Evolutionary conservation across 108 stramenopile genomes (phyloP).

Genomic region (Conticribra weissflogii): DNA sequence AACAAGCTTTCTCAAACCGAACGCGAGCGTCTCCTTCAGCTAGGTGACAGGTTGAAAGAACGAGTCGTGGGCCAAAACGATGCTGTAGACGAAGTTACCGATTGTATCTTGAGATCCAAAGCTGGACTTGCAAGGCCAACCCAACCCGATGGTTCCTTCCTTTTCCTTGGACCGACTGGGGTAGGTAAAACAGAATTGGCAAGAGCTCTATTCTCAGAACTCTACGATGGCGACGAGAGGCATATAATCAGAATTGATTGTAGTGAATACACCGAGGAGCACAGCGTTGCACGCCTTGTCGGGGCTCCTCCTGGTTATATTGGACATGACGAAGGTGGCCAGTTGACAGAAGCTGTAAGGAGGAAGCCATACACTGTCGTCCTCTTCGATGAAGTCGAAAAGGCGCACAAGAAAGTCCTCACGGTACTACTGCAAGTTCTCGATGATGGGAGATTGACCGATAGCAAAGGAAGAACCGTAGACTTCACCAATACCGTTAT

Average conservation of each 20-base stretch:
- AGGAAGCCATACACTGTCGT: slow-evolving; percentile 94
- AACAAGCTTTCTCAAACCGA: slow-evolving; percentile 80
- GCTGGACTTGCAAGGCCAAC: slow-evolving; percentile 65
- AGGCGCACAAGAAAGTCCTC: slow-evolving; percentile 95
- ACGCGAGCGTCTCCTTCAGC: slow-evolving; percentile 76
- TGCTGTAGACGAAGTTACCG: slow-evolving; percentile 77
- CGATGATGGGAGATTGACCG: slow-evolving; percentile 97
- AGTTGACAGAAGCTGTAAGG: slow-evolving; percentile 95
- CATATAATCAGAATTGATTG: slow-evolving; percentile 89
- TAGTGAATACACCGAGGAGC: slow-evolving; percentile 92
- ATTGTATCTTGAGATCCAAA: slow-evolving; percentile 71
- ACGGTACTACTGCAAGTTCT: slow-evolving; percentile 92
- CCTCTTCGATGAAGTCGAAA: slow-evolving; percentile 97
- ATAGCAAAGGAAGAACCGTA: slow-evolving; percentile 92
- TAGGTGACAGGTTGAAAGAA: slow-evolving; percentile 65
- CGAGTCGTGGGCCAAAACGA: slow-evolving; percentile 87
- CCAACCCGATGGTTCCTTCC: slow-evolving; percentile 74
- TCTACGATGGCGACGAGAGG: slow-evolving; percentile 82
- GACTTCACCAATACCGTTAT: slow-evolving; percentile 96
- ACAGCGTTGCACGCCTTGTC: slow-evolving; percentile 78
- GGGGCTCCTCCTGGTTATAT: slow-evolving; percentile 94
- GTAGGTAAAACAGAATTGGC: slow-evolving; percentile 88
- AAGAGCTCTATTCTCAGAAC: slow-evolving; percentile 73
- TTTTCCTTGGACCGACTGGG: slow-evolving; percentile 87
- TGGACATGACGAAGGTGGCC: slow-evolving; percentile 97